These are phyloP conservation scores for Phaeosphaeria sp. DNA, from an alignment of 2,329 filamentous ascomycete genomes.

Conservation along the genomic window DNA sequence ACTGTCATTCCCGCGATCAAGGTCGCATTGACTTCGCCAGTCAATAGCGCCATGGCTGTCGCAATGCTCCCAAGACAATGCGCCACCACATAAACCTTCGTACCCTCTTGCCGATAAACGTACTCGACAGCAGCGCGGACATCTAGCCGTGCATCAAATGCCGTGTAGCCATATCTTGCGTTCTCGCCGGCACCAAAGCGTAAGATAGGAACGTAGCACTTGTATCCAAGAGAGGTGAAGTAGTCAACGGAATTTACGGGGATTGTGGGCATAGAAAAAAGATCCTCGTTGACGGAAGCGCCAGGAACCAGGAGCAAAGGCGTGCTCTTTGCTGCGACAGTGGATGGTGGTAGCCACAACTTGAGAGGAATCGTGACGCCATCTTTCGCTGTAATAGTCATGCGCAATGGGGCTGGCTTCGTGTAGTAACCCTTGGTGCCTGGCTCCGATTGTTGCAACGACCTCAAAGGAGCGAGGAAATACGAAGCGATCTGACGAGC, in stretches of 20 bases:
- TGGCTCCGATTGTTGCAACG: conserved; percentile 63
- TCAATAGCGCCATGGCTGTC: conserved; percentile 64
- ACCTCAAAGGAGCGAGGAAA: conserved; percentile 62
- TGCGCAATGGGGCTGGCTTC: conserved; percentile 7
- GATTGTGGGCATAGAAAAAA: conserved; percentile 68
- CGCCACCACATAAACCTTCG: conserved; percentile 62
- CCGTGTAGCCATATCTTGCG: conserved; percentile 63
- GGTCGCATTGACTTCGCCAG: conserved; percentile 63
- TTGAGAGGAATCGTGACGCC: conserved; percentile 61
- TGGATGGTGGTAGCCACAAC: conserved; percentile 59
- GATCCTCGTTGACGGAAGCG: conserved; percentile 68
- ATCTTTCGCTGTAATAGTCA: conserved; percentile 56
- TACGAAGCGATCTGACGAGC: conserved; percentile 60
- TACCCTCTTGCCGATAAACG: conserved; percentile 51
- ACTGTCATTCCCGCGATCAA: conserved; percentile 66
- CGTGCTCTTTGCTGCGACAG: background rate
- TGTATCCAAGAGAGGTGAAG: conserved; percentile 66
- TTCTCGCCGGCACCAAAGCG: conserved; percentile 63
- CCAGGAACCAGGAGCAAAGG: conserved; percentile 67
- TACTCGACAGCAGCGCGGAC: conserved; percentile 62
- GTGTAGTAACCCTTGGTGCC: conserved; percentile 50
- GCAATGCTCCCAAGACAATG: conserved; percentile 71
- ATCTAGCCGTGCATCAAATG: conserved; percentile 66
- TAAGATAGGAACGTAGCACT: conserved; percentile 64
- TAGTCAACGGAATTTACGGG: conserved; percentile 69